Conservation (phyloP, 2,329 filamentous ascomycete species). For the Sporothrix pseudoabietina region DNA sequence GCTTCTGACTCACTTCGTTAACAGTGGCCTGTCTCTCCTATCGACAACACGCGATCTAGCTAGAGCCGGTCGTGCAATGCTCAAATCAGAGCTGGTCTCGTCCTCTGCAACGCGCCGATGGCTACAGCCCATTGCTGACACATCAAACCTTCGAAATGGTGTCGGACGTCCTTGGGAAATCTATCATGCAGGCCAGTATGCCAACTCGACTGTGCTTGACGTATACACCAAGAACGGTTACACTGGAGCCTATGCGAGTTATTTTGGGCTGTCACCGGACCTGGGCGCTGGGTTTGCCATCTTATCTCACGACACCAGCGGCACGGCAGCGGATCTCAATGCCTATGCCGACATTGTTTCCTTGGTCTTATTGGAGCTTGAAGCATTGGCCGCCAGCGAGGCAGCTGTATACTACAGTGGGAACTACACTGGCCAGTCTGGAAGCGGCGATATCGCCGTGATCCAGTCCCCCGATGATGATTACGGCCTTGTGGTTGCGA, state of each 20-base stretch:
- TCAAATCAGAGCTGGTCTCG: not conserved
- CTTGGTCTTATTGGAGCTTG: not conserved
- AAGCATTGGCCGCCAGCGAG: not conserved
- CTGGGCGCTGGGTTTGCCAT: not conserved
- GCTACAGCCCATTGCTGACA: constrained; percentile 12
- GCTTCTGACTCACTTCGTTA: not conserved
- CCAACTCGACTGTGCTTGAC: not conserved
- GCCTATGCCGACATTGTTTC: constrained; percentile 7
- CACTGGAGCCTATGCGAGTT: not conserved
- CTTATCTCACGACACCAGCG: not conserved
- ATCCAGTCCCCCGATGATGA: not conserved
- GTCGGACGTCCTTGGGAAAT: not conserved
- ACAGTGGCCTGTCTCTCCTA: not conserved
- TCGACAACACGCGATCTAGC: not conserved
- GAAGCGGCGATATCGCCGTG: not conserved
- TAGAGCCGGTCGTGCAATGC: not conserved
- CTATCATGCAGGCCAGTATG: constrained; percentile 1
- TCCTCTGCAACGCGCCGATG: not conserved
- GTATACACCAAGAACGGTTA: not conserved
- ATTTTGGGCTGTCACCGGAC: constrained; percentile 6
- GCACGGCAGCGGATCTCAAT: not conserved
- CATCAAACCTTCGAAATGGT: not conserved
- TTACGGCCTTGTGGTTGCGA: not conserved
- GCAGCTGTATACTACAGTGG: not conserved
- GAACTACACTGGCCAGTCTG: not conserved